Conservation (phyloP, 1,139 yeast genomes). For the Zygoascus sp. region DNA sequence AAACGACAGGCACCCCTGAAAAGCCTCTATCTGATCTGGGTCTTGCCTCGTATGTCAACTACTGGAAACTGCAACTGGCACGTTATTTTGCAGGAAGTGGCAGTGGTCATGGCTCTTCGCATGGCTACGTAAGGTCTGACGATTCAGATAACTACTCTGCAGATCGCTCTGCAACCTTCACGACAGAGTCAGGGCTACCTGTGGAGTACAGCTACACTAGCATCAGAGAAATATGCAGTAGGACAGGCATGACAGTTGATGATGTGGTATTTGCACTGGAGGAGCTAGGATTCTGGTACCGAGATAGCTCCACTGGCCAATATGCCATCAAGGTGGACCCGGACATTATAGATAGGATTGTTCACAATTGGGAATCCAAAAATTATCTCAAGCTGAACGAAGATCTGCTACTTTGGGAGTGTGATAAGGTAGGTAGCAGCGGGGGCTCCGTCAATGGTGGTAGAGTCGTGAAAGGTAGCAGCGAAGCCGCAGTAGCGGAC, state of each 20-base stretch:
- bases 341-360: conserved; percentile 41
- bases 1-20: conserved; percentile 86
- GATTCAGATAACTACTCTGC: no score
- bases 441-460: not conserved
- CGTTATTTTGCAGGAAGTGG: not conserved
- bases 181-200: not conserved
- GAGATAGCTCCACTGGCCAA: conserved; percentile 34
- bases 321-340: conserved; percentile 57
- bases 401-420: conserved; percentile 57
- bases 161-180: no score
- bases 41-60: conserved; percentile 74
- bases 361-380: conserved; percentile 54
- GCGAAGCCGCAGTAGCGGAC: conserved; percentile 1
- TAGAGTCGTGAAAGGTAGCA: not conserved
- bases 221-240: conserved; percentile 41
- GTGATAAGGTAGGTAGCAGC: conserved; percentile 4
- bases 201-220: not conserved
- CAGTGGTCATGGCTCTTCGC: no score
- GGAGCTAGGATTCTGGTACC: conserved; percentile 57
- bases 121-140: no score
- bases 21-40: conserved; percentile 90
- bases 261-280: conserved; percentile 88
- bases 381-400: conserved; percentile 50
- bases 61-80: conserved; percentile 54
- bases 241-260: conserved; percentile 77